These are phyloP conservation scores for Penicillium parvum DNA, from an alignment of 495 filamentous ascomycete genomes.

Conservation along the genomic window DNA sequence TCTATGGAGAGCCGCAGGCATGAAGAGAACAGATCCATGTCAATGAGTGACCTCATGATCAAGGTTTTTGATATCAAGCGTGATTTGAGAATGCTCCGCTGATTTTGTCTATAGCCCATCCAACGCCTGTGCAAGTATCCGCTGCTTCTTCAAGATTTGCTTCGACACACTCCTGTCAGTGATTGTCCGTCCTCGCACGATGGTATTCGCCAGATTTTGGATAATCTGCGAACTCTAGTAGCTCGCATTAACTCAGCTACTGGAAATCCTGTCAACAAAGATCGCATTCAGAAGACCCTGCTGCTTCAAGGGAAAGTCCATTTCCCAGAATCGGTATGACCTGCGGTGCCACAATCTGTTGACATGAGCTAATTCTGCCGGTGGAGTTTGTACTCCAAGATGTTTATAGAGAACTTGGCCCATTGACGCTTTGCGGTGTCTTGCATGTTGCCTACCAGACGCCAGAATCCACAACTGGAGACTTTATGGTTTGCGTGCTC, in stretches of 20 bases:
- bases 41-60: slow-evolving; percentile 80
- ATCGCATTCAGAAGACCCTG: slow-evolving; percentile 50
- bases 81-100: slow-evolving; percentile 1
- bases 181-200: slow-evolving; percentile 79
- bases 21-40: slow-evolving; percentile 67
- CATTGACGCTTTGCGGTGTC: slow-evolving; percentile 79
- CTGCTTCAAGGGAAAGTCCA: slow-evolving; percentile 52
- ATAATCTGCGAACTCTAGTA: slow-evolving; percentile 65
- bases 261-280: slow-evolving; percentile 35
- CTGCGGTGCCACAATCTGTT: slow-evolving; percentile 2
- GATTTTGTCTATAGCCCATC: slow-evolving; percentile 61
- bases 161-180: slow-evolving; percentile 73
- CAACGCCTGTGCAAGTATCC: slow-evolving; percentile 93
- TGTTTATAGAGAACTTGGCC: slow-evolving; percentile 71
- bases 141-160: slow-evolving; percentile 76
- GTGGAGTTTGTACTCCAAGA: slow-evolving; percentile 39
- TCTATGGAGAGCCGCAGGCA: slow-evolving; percentile 62
- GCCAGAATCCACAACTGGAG: slow-evolving; percentile 58
- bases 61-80: slow-evolving; percentile 54
- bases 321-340: slow-evolving; percentile 63
- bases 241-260: slow-evolving; percentile 74
- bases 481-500: slow-evolving; percentile 84
- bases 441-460: slow-evolving; percentile 81
- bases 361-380: too few relatives aligned
- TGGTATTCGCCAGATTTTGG: slow-evolving; percentile 70